A percentile compares a stretch with the other conserved stretches of the same genome.
These are phyloP conservation scores for Lasiodiplodia sp. DNA, from an alignment of 2,329 filamentous ascomycete species.

Conservation along the genomic window DNA sequence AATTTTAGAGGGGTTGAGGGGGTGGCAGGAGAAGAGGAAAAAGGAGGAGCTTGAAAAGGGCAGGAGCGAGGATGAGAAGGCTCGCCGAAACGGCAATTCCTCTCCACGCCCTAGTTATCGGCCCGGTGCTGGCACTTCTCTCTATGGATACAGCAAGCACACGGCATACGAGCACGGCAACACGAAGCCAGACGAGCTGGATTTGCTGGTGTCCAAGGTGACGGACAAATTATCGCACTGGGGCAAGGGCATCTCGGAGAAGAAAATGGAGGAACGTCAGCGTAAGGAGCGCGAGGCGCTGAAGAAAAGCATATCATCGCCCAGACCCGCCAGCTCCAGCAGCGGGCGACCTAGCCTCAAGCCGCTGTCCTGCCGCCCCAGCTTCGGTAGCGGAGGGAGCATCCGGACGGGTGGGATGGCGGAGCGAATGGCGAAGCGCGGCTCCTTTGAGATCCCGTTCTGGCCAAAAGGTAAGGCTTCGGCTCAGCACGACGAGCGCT, in stretches of 20 bases:
- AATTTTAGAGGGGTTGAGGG: neutral
- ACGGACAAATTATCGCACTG: conserved; percentile 15
- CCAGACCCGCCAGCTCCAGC: neutral
- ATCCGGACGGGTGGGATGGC: neutral
- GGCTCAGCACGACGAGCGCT: neutral
- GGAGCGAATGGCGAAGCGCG: conserved; percentile 10
- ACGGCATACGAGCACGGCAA: neutral
- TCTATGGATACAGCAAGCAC: neutral
- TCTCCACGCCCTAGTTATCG: neutral
- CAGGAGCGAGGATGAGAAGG: neutral
- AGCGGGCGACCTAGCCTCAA: neutral
- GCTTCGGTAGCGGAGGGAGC: conserved; percentile 3
- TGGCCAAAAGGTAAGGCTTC: conserved; percentile 6
- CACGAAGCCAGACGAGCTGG: neutral
- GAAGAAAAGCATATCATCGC: conserved; percentile 11
- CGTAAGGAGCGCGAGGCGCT: conserved; percentile 7
- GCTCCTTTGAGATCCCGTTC: conserved; percentile 3
- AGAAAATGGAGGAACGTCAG: conserved; percentile 6
- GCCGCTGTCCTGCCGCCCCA: neutral
- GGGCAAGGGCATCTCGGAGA: conserved; percentile 13
- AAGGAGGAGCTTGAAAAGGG: conserved; percentile 25
- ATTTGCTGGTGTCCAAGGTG: conserved; percentile 7
- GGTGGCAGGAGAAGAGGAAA: conserved; percentile 5
- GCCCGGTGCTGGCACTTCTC: neutral
- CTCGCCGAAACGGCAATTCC: neutral